Percentiles rank a stretch among this genome's conserved stretches.
Conservation (phyloP, 1,139 yeast species). For the Magnusiomyces paraingens region DNA sequence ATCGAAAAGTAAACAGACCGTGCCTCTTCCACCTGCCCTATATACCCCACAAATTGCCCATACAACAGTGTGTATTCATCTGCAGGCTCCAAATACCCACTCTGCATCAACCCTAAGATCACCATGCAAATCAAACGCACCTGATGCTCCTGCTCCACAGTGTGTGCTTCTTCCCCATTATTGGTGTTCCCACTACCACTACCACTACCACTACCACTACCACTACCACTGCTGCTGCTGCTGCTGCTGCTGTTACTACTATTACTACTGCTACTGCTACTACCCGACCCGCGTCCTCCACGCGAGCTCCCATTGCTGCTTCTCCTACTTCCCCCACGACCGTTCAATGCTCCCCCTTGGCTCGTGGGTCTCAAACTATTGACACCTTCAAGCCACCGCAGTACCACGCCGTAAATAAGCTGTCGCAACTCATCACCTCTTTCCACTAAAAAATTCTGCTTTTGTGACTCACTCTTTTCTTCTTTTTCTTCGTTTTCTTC, state of each 20-base stretch:
- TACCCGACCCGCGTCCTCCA: not conserved
- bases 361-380: not conserved
- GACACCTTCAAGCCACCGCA: conserved; percentile 12
- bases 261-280: not conserved
- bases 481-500: not conserved
- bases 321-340: not conserved
- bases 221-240: not conserved
- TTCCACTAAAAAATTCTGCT: not conserved
- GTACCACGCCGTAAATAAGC: conserved; percentile 9
- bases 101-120: conserved; percentile 20
- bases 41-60: conserved; percentile 24
- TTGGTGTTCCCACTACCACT: too few relatives aligned
- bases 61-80: conserved; percentile 23
- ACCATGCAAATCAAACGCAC: conserved; percentile 23
- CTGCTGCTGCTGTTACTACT: not conserved
- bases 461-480: not conserved
- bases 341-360: not conserved
- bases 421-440: conserved; percentile 4
- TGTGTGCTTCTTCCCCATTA: not conserved
- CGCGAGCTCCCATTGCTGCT: not conserved
- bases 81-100: conserved; percentile 19
- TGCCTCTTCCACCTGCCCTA: conserved; percentile 25
- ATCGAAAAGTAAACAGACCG: conserved; percentile 19
- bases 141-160: conserved; percentile 6
- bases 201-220: not conserved